These are phyloP conservation scores for Boletus insuetus DNA, from an alignment of 768 basidiomycete species.

Conservation along the genomic window DNA sequence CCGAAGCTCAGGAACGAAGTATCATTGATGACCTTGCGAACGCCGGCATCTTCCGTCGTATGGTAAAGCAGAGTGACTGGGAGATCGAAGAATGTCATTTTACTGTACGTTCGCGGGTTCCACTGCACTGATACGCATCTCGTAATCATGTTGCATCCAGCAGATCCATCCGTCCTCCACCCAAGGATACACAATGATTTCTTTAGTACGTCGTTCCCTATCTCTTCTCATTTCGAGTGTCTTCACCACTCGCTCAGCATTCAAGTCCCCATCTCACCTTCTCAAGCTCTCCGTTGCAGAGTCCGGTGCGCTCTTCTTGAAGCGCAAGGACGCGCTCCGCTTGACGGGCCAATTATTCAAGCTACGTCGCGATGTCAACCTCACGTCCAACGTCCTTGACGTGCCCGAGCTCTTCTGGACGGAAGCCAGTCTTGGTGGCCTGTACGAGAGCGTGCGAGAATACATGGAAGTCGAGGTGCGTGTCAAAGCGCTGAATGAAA, in stretches of 20 bases:
- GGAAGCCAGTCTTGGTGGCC: conserved; percentile 81
- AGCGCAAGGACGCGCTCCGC: conserved; percentile 79
- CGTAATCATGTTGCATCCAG: conserved; percentile 33
- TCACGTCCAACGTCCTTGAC: conserved; percentile 91
- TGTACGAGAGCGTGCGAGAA: conserved; percentile 91
- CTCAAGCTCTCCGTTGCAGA: conserved; percentile 83
- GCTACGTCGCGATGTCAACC: conserved; percentile 82
- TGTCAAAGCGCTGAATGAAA: conserved; percentile 85
- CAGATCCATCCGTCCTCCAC: conserved; percentile 79
- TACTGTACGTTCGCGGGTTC: conserved; percentile 42
- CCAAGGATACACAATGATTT: conserved; percentile 96
- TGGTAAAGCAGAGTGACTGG: conserved; percentile 69
- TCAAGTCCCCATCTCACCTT: conserved; percentile 88
- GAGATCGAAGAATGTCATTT: conserved; percentile 94
- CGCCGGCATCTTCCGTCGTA: conserved; percentile 66
- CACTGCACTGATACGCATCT: neutral
- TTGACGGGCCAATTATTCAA: conserved; percentile 86
- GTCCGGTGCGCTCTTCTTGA: conserved; percentile 72
- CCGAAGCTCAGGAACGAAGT: conserved; percentile 73
- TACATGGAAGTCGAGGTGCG: conserved; percentile 90
- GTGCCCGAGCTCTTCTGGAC: conserved; percentile 95
- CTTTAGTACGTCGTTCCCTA: conserved; percentile 65
- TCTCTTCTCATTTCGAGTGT: neutral
- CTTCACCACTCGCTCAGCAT: conserved; percentile 47
- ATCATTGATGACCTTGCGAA: conserved; percentile 81